Conservation (phyloP, 345 rosid genomes). For the Salix suchowensis region DNA sequence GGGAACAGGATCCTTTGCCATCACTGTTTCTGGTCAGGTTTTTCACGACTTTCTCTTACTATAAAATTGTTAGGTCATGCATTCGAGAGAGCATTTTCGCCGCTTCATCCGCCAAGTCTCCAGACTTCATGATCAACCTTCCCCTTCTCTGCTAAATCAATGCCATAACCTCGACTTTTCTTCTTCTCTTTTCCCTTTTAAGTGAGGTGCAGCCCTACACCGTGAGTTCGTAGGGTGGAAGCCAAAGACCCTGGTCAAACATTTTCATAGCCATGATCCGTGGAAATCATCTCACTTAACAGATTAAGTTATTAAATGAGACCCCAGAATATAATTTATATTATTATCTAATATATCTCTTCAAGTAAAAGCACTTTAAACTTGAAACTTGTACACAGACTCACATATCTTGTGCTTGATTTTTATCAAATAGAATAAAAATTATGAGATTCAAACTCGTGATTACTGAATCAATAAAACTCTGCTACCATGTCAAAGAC, state of each 20-base stretch:
- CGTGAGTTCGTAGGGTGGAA: no score
- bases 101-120: not conserved
- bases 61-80: not conserved
- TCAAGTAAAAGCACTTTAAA: no score
- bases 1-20: not conserved
- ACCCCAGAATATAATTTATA: rapidly evolving
- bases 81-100: not conserved
- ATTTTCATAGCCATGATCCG: no score
- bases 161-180: not conserved
- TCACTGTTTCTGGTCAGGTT: not conserved
- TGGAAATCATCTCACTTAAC: no score
- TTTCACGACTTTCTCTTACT: not conserved
- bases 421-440: no score
- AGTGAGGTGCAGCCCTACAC: no score
- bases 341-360: rapidly evolving
- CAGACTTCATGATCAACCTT: not conserved
- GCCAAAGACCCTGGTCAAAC: not conserved
- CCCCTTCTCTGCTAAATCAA: not conserved
- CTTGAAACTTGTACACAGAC: no score
- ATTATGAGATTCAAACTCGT: no score
- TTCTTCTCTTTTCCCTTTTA: not conserved
- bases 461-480: no score
- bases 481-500: no score
- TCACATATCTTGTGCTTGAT: no score
- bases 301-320: no score